These are phyloP conservation scores for Prosopis cineraria DNA, from an alignment of 306 rosid genomes.

Conservation along the genomic window DNA sequence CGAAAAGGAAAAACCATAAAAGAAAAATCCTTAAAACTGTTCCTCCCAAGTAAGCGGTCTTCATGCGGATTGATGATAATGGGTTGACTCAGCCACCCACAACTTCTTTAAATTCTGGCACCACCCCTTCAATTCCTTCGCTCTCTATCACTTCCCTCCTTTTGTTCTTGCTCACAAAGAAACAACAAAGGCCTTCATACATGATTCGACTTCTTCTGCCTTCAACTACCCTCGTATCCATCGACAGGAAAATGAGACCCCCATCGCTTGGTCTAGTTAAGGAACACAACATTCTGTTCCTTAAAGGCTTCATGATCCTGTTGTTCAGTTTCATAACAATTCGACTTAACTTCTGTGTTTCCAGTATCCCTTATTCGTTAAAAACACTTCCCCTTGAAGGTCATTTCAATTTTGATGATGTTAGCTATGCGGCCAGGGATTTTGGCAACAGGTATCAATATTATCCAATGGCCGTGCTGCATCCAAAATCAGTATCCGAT, in stretches of 20 bases:
- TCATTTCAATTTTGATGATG: constrained; percentile 64
- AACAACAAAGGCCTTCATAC: constrained; percentile 18
- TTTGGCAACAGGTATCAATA: constrained; percentile 83
- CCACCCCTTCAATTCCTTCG: constrained; percentile 46
- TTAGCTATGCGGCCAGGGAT: constrained; percentile 68
- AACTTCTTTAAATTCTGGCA: constrained; percentile 68
- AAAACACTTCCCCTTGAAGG: constrained; percentile 68
- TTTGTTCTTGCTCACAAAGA: constrained; percentile 37
- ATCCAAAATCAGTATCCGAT: constrained; percentile 83
- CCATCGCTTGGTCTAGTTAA: constrained; percentile 43
- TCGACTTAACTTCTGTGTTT: constrained; percentile 53
- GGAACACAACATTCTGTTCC: constrained; percentile 47
- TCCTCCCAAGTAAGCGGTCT: constrained; percentile 81
- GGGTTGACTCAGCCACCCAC: constrained; percentile 83
- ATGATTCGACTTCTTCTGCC: constrained; percentile 43
- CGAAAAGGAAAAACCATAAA: constrained; percentile 39
- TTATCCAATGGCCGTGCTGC: constrained; percentile 70
- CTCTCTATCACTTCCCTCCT: constrained; percentile 50
- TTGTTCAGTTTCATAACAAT: constrained; percentile 55
- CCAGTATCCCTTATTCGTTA: constrained; percentile 52
- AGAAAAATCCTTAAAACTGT: constrained; percentile 56
- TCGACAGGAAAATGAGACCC: constrained; percentile 47
- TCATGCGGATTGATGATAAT: constrained; percentile 65
- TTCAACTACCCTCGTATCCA: constrained; percentile 41
- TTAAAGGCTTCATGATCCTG: constrained; percentile 56